phyloP scores from a whole-genome alignment of 2,329 filamentous ascomycete species.

The Nothophaeocryptopus gaeumannii region DNA sequence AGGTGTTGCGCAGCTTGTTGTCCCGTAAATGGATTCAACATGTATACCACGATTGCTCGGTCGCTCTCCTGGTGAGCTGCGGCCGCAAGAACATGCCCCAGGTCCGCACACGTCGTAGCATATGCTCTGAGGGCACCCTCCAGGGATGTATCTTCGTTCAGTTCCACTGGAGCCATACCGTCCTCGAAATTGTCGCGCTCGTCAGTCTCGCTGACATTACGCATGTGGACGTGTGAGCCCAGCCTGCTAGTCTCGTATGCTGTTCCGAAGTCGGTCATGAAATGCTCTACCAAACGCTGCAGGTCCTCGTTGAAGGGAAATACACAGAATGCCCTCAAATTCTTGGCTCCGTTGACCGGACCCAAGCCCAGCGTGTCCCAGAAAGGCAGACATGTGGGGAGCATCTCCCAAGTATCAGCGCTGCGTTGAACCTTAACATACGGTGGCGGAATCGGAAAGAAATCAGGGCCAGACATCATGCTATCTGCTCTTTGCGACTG shows the following conservation, averaged over 20 bases:
- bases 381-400: slow-evolving; percentile 72
- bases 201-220: slow-evolving; percentile 38
- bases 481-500: slow-evolving; percentile 28
- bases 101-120: slow-evolving; percentile 22
- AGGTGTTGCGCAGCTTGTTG: slow-evolving; percentile 54
- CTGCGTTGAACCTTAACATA: slow-evolving; percentile 70
- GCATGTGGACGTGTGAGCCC: slow-evolving; percentile 54
- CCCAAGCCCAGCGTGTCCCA: slow-evolving; percentile 78
- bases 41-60: slow-evolving; percentile 65
- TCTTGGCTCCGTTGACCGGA: slow-evolving; percentile 68
- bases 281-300: slow-evolving; percentile 57
- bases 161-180: slow-evolving; percentile 40
- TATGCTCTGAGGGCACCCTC: slow-evolving; percentile 25
- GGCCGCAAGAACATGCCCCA: slow-evolving; percentile 29
- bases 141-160: slow-evolving; percentile 19
- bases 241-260: slow-evolving; percentile 73
- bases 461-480: slow-evolving; percentile 33
- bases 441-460: slow-evolving; percentile 65
- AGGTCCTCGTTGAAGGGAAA: slow-evolving; percentile 66
- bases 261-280: slow-evolving; percentile 65
- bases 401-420: slow-evolving; percentile 66
- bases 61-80: slow-evolving; percentile 39
- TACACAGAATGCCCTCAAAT: slow-evolving; percentile 67
- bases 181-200: slow-evolving; percentile 26
- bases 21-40: slow-evolving; percentile 63